phyloP scores from a whole-genome alignment of 2,329 filamentous ascomycete genomes.

The Cladosporium sp. region DNA sequence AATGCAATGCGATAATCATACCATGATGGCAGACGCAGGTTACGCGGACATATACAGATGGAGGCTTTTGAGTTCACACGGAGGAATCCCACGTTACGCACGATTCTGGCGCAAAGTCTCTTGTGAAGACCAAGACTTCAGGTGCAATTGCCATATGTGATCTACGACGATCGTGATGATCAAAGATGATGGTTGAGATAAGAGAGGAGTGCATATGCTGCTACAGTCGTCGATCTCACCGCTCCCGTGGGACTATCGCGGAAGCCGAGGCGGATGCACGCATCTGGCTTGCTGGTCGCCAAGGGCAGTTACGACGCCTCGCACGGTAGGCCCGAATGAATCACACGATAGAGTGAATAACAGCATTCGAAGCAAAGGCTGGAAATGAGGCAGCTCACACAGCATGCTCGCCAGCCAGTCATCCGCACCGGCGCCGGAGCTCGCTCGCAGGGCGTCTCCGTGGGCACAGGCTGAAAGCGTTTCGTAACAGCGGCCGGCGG shows the following conservation, averaged over 20 bases:
- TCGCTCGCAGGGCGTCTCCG: not conserved
- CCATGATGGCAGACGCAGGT: too few relatives aligned
- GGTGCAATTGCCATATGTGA: too few relatives aligned
- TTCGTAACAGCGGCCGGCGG: conserved; percentile 2
- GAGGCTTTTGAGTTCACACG: not conserved
- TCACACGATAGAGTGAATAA: not conserved
- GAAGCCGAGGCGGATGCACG: not conserved
- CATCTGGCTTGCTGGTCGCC: not conserved
- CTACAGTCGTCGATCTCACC: not conserved
- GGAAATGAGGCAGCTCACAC: not conserved
- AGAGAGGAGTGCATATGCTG: not conserved
- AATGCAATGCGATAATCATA: not conserved
- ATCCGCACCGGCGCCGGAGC: not conserved
- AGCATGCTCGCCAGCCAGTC: not conserved
- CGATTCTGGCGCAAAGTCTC: not conserved
- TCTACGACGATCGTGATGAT: not conserved
- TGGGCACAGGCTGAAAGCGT: not conserved
- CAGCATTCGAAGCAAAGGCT: not conserved
- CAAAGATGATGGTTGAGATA: not conserved
- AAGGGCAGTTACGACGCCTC: not conserved
- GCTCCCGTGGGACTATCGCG: conserved; percentile 1
- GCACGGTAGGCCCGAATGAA: conserved; percentile 1
- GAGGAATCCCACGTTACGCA: not conserved
- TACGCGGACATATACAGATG: too few relatives aligned
- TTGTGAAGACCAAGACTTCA: not conserved